Evolutionary conservation across 352 stramenopile species (phyloP).

Genomic region (Phytophthora capsici): DNA sequence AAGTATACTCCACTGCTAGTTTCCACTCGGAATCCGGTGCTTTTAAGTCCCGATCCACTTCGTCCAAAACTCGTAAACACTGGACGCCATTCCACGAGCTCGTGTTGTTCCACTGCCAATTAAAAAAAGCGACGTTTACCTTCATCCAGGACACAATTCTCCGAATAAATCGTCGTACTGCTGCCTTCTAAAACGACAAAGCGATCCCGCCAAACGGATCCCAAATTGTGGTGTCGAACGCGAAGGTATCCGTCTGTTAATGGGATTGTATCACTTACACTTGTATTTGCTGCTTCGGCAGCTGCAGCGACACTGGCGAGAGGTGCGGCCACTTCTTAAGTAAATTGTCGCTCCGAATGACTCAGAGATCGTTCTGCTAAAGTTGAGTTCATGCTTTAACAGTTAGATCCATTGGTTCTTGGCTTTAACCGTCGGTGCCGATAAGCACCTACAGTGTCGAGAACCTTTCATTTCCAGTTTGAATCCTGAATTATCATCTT

Average conservation of each 20-base stretch:
- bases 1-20: slow-evolving; percentile 68
- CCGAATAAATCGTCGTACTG: slow-evolving; percentile 40
- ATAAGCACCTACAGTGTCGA: slow-evolving; percentile 42
- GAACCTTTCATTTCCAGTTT: slow-evolving; percentile 39
- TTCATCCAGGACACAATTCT: slow-evolving; percentile 40
- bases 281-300: not conserved
- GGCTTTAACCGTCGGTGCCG: slow-evolving; percentile 31
- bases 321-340: slow-evolving; percentile 55
- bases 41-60: slow-evolving; percentile 21
- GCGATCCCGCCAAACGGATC: slow-evolving; percentile 56
- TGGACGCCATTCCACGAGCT: slow-evolving; percentile 64
- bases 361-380: slow-evolving; percentile 67
- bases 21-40: slow-evolving; percentile 60
- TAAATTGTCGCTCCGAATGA: slow-evolving; percentile 59
- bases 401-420: slow-evolving; percentile 65
- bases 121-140: slow-evolving; percentile 1
- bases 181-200: slow-evolving; percentile 50
- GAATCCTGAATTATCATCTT: slow-evolving; percentile 45
- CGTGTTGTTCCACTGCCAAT: slow-evolving; percentile 54
- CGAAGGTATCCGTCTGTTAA: slow-evolving; percentile 49
- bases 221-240: slow-evolving; percentile 53
- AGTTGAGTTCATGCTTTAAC: slow-evolving; percentile 69
- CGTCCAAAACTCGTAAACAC: slow-evolving; percentile 34
- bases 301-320: slow-evolving; percentile 22
- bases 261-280: not conserved